A percentile compares a stretch with the other conserved stretches of the same genome.
Evolutionary conservation across 2,329 filamentous ascomycete species (phyloP).

Genomic region (Aspergillus brunneoviolaceus): DNA sequence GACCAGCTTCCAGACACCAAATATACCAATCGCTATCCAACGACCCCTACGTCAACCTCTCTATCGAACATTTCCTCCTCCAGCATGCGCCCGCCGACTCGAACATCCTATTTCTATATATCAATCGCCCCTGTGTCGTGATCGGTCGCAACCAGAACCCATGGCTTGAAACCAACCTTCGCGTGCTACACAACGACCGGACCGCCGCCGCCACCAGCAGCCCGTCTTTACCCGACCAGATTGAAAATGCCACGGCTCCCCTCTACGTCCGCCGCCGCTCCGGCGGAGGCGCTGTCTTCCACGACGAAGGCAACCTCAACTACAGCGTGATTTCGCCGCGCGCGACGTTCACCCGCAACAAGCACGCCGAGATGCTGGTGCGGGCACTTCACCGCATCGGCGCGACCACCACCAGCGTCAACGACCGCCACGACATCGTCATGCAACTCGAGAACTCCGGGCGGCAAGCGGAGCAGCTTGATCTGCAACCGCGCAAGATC

Average conservation of each 20-base stretch:
- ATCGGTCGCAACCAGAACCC: slow-evolving; percentile 97
- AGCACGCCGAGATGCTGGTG: slow-evolving; percentile 89
- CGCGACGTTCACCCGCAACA: slow-evolving; percentile 73
- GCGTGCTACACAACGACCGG: slow-evolving; percentile 52
- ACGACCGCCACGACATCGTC: slow-evolving; percentile 91
- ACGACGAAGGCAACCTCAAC: slow-evolving; percentile 90
- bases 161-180: slow-evolving; percentile 85
- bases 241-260: slow-evolving; percentile 36
- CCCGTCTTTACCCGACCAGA: not conserved
- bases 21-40: slow-evolving; percentile 68
- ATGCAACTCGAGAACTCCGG: slow-evolving; percentile 52
- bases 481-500: slow-evolving; percentile 64
- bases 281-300: slow-evolving; percentile 91
- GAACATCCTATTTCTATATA: slow-evolving; percentile 80
- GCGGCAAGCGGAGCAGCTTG: not conserved
- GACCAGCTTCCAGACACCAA: slow-evolving; percentile 50
- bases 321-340: slow-evolving; percentile 88
- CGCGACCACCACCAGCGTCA: slow-evolving; percentile 66
- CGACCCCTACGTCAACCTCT: slow-evolving; percentile 86
- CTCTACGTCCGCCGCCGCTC: slow-evolving; percentile 78
- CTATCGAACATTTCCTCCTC: slow-evolving; percentile 87
- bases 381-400: slow-evolving; percentile 63
- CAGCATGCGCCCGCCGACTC: slow-evolving; percentile 70
- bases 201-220: slow-evolving; percentile 12
- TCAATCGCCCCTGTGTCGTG: slow-evolving; percentile 82